Evolutionary conservation across 192 early-diverging fungal genomes (phyloP).

Genomic region (Borealophlyctis nickersoniae): DNA sequence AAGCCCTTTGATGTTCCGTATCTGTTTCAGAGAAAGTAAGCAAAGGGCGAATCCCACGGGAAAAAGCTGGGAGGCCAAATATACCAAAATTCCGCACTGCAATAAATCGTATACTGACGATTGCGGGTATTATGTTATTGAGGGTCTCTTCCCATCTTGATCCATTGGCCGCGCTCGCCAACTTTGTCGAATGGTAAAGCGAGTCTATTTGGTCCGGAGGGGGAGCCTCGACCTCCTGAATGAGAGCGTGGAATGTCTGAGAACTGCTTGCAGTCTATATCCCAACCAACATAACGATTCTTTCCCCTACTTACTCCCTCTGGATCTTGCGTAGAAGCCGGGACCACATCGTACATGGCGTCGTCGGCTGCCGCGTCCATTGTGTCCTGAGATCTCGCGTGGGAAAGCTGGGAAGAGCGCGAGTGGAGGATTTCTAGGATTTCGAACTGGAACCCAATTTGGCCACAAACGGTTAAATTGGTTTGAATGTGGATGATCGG

Average conservation of each 20-base stretch:
- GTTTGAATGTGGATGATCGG: too few species aligned
- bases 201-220: conserved; percentile 10
- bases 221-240: conserved; percentile 1
- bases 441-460: too few species aligned
- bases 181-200: conserved; percentile 13
- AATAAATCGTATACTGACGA: conserved; percentile 72
- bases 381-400: too few species aligned
- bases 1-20: conserved; percentile 64
- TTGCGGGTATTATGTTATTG: conserved; percentile 63
- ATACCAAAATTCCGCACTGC: conserved; percentile 51
- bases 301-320: neutral
- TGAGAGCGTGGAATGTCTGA: neutral
- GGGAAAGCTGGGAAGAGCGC: too few species aligned
- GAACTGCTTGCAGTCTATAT: neutral
- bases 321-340: neutral
- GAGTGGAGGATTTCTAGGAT: too few species aligned
- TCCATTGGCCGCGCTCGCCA: neutral
- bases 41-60: neutral
- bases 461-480: too few species aligned
- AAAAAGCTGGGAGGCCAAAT: neutral
- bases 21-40: conserved; percentile 39
- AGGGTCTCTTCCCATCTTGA: conserved; percentile 68
- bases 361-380: neutral
- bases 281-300: neutral
- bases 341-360: neutral